A percentile compares a stretch with the other conserved stretches of the same genome.
phyloP scores from a whole-genome alignment of 768 basidiomycete genomes.

The Mycena rosella region DNA sequence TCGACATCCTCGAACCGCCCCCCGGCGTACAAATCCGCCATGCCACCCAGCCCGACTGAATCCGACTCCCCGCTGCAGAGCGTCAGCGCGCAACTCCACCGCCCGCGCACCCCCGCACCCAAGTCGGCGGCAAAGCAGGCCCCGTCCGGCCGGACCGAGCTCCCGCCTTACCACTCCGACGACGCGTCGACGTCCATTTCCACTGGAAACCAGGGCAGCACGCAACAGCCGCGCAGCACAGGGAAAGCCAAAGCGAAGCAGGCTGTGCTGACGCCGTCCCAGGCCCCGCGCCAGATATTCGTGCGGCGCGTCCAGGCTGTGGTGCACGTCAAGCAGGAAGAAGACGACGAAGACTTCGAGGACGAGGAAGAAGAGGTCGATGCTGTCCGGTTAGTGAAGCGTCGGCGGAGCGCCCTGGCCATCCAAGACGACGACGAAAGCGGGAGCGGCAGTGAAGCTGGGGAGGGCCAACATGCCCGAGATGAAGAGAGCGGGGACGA shows the following conservation, averaged over 20 bases:
- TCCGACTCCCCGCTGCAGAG: constrained; percentile 39
- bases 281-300: constrained; percentile 35
- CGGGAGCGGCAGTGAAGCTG: constrained; percentile 23
- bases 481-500: constrained; percentile 38
- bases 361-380: constrained; percentile 29
- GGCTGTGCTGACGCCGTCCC: constrained; percentile 21
- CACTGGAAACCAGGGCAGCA: not conserved
- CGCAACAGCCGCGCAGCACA: not conserved
- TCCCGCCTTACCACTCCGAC: constrained; percentile 13
- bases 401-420: constrained; percentile 31
- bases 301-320: constrained; percentile 37
- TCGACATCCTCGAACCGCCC: constrained; percentile 48
- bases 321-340: constrained; percentile 34
- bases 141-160: constrained; percentile 22
- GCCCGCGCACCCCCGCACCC: constrained; percentile 33
- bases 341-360: constrained; percentile 12
- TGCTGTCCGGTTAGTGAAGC: constrained; percentile 30
- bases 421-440: constrained; percentile 33
- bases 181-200: constrained; percentile 15
- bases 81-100: constrained; percentile 16
- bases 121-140: constrained; percentile 24
- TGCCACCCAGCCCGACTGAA: constrained; percentile 43
- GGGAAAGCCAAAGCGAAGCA: constrained; percentile 23
- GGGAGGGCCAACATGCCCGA: not conserved
- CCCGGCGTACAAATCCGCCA: constrained; percentile 45